phyloP scores from a whole-genome alignment of 768 basidiomycete genomes.

The Grammothele lineata region DNA sequence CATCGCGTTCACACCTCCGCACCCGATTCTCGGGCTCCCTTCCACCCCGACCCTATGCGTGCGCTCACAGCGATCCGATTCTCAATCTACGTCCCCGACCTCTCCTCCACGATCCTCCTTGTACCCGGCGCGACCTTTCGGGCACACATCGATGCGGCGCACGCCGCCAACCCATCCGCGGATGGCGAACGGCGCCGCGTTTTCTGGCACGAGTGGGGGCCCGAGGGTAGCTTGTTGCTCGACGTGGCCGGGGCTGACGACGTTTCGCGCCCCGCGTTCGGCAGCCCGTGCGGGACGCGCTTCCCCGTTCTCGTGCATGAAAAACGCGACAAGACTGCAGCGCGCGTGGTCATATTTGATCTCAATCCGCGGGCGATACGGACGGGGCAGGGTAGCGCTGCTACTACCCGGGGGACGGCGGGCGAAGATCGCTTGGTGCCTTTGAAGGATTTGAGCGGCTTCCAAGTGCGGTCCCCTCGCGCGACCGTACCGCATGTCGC shows the following conservation, averaged over 20 bases:
- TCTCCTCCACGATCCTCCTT: not conserved
- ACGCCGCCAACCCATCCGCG: not conserved
- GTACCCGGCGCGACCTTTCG: not conserved
- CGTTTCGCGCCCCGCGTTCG: not conserved
- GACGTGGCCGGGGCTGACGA: not conserved
- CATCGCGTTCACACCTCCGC: not conserved
- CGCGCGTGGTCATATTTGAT: not conserved
- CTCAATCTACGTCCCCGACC: not conserved
- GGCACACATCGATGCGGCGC: not conserved
- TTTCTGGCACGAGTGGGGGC: slow-evolving; percentile 4
- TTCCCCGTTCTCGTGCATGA: not conserved
- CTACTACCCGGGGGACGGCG: no score
- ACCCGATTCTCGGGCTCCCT: not conserved
- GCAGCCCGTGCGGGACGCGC: not conserved
- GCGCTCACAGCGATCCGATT: not conserved
- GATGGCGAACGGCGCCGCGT: not conserved
- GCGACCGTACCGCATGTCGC: not conserved
- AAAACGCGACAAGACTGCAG: no score
- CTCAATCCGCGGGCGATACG: not conserved
- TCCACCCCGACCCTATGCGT: not conserved
- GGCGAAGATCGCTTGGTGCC: not conserved
- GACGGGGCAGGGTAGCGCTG: not conserved
- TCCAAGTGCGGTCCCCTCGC: not conserved
- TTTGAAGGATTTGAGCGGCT: not conserved
- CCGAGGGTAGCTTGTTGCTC: not conserved